These are phyloP conservation scores for Russula foetens DNA, from an alignment of 768 basidiomycete species.

Conservation along the genomic window DNA sequence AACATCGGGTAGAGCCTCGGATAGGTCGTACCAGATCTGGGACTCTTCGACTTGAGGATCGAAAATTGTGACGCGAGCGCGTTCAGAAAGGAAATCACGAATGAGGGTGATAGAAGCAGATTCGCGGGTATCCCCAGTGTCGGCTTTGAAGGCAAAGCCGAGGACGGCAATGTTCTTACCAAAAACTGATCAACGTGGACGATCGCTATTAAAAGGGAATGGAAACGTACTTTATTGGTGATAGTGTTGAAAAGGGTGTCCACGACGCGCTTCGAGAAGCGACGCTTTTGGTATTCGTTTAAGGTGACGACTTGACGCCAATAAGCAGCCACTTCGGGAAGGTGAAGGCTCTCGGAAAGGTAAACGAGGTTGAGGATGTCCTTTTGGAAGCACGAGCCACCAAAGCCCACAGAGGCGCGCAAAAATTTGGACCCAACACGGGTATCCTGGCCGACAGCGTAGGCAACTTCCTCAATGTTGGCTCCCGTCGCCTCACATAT, in stretches of 20 bases:
- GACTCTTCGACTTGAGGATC: conserved; percentile 81
- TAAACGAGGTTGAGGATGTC: conserved; percentile 99
- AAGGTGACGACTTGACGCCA: conserved; percentile 96
- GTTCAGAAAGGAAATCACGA: conserved; percentile 87
- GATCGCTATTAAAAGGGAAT: not conserved
- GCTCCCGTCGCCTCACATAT: conserved; percentile 99
- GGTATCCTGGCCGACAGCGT: conserved; percentile 88
- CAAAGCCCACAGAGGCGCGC: conserved; percentile 92
- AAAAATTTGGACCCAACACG: conserved; percentile 95
- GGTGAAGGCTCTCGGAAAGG: conserved; percentile 86
- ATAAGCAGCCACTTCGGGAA: conserved; percentile 96
- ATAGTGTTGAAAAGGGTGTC: conserved; percentile 98
- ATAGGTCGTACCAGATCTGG: conserved; percentile 83
- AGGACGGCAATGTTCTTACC: conserved; percentile 84
- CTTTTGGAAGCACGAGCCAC: conserved; percentile 99
- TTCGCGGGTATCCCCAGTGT: conserved; percentile 98
- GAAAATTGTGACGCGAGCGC: conserved; percentile 79
- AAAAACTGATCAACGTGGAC: not conserved
- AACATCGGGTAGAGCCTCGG: conserved; percentile 56
- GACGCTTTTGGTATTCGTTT: conserved; percentile 97
- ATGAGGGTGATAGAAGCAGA: conserved; percentile 92
- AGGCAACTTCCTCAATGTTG: conserved; percentile 95
- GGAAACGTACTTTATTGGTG: conserved; percentile 73
- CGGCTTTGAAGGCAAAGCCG: conserved; percentile 98
- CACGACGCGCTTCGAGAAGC: conserved; percentile 94